phyloP scores from a whole-genome alignment of 306 rosid genomes.

The Ormosia semicastrata region DNA sequence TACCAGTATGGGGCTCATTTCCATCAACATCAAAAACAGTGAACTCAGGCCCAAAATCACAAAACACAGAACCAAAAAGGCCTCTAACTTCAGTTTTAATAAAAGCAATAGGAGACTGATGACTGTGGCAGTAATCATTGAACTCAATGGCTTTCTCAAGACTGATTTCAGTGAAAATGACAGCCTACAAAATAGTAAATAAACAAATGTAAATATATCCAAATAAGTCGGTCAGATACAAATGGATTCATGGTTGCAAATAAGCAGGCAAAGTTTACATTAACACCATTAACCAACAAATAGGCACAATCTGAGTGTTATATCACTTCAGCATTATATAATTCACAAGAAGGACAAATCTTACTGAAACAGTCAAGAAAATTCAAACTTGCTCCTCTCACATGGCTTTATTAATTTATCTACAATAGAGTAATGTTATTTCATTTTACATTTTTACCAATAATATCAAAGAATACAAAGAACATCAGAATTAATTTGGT shows the following conservation, averaged over 20 bases:
- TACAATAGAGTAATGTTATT: not conserved
- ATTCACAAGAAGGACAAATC: not conserved
- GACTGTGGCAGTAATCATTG: constrained; percentile 78
- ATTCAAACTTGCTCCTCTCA: not conserved
- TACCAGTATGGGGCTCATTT: constrained; percentile 88
- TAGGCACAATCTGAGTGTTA: not conserved
- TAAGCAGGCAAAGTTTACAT: not conserved
- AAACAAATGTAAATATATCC: not conserved
- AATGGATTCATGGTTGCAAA: not conserved
- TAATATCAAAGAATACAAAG: not conserved
- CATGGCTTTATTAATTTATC: not conserved
- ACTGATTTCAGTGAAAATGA: constrained; percentile 74
- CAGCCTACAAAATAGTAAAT: constrained; percentile 61
- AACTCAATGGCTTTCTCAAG: constrained; percentile 76
- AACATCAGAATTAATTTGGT: not conserved
- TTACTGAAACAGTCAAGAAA: not conserved
- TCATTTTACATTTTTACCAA: not conserved
- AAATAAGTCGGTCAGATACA: constrained; percentile 9
- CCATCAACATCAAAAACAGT: constrained; percentile 90
- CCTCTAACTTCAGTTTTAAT: constrained; percentile 88
- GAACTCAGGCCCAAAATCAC: constrained; percentile 93
- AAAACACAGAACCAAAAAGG: constrained; percentile 86
- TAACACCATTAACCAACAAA: not conserved
- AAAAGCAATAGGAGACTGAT: constrained; percentile 86
- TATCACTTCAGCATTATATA: not conserved